Base-by-base conservation (phyloP, 1,139 yeast species). In the Taiozyma sp. region DNA sequence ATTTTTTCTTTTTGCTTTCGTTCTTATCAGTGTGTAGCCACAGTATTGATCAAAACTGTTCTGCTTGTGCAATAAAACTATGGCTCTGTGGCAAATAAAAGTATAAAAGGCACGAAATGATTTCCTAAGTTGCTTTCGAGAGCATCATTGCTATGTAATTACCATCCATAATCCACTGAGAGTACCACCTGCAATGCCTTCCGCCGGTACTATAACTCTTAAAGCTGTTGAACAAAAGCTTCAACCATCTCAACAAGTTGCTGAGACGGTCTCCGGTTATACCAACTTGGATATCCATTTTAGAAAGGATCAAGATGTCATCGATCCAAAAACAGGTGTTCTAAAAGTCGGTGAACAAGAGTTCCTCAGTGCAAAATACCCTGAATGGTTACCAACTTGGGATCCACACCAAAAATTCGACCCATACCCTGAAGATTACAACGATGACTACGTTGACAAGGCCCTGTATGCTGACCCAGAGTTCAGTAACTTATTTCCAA, bases 381-480 rank as follows among this genome's bases (percentile, higher is more conserved):
- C 60, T 16, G 62, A 73, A 4, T 79, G 72, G 65, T 68, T 78
- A 49, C 83, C 84, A 39, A 71, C 81, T 3, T 79, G 83, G 82
- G 72, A 72, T 52, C 73, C 72, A 22, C 63, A 62, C 27, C 75
- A 77, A 57, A 71, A 69, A 42, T 57, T 50, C 28, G 53, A 52
- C 48, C 79, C 82, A 23, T 72, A 78, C 54, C 29, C 58, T 22
- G 68, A 72, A 51, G 77, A 78, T 54, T 75, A 76, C 62, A 73
- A 75, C 58, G 76, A 73, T 59, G 30, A 38, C 4, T 51, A 49
- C 38, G 64, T 68, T 24, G 88, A 83, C 57, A 79, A 81, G 38
- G 88, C 83, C 4, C 63, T 70, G 38, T 70, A 73, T 54, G 90
- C 85, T 13, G 87, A 83, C 60, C 76, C 79, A n/a, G 62, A 69